These are phyloP conservation scores for Darksidea phi DNA, from an alignment of 495 filamentous ascomycete species.

Conservation along the genomic window DNA sequence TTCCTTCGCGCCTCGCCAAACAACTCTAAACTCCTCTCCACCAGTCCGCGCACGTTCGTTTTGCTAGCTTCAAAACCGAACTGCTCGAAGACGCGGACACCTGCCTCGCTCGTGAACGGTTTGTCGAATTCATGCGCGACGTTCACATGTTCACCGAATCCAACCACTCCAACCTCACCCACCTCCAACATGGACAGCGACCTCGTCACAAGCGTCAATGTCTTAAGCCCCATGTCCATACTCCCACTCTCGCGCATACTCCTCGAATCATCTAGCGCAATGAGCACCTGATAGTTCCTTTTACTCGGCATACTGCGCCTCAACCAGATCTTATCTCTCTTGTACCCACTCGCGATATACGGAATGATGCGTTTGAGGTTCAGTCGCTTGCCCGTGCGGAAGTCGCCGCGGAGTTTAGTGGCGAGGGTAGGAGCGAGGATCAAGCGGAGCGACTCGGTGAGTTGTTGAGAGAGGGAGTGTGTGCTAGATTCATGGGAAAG, in stretches of 20 bases:
- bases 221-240: conserved; percentile 79
- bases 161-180: conserved; percentile 82
- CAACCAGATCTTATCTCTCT: conserved; percentile 99
- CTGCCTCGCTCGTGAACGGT: conserved; percentile 79
- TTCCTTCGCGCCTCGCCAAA: conserved; percentile 74
- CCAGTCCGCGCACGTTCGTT: conserved; percentile 78
- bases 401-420: conserved; percentile 94
- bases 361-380: conserved; percentile 99
- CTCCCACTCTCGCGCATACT: conserved; percentile 79
- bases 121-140: conserved; percentile 85
- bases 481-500: conserved; percentile 77
- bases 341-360: conserved; percentile 95
- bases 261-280: conserved; percentile 93
- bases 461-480: conserved; percentile 75
- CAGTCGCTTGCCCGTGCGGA: conserved; percentile 94
- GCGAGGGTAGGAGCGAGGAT: conserved; percentile 93
- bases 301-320: conserved; percentile 85
- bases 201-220: conserved; percentile 82
- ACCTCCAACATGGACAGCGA: conserved; percentile 87
- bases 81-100: conserved; percentile 73
- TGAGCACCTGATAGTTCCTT: conserved; percentile 91
- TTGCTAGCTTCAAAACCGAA: conserved; percentile 82
- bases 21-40: conserved; percentile 71
- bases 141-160: conserved; percentile 83
- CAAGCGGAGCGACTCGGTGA: conserved; percentile 91